Conservation (phyloP, 108 stramenopile genomes). For the Nannochloropsis oceanica region DNA sequence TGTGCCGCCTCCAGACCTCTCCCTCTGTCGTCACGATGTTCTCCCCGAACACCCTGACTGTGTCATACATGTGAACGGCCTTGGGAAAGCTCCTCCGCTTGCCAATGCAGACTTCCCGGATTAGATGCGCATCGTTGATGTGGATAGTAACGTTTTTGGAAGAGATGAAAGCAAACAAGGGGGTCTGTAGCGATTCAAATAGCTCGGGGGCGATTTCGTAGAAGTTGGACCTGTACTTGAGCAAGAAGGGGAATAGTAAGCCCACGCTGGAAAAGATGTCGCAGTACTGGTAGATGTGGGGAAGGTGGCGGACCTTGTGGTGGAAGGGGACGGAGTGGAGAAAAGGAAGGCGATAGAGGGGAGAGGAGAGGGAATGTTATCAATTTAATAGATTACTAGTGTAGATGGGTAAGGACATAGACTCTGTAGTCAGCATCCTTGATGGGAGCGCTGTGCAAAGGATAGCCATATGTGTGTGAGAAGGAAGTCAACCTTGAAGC, state of each 20-base stretch:
- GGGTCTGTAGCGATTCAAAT: background rate
- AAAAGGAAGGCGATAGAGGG: background rate
- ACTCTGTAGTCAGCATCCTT: too few species aligned
- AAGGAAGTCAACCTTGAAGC: too few species aligned
- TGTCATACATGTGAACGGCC: background rate
- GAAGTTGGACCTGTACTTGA: background rate
- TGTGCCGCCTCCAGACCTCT: background rate
- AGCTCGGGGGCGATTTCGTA: background rate
- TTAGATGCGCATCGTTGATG: background rate
- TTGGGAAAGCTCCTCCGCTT: background rate
- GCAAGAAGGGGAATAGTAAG: background rate
- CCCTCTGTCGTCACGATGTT: background rate
- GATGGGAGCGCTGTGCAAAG: too few species aligned
- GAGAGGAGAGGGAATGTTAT: background rate
- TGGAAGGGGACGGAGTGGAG: background rate
- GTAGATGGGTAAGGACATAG: too few species aligned
- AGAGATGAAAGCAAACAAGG: background rate
- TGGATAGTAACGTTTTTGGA: background rate
- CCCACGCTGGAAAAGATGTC: background rate
- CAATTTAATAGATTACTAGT: too few species aligned
- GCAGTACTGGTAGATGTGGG: background rate
- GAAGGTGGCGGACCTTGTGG: background rate
- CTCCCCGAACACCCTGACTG: background rate
- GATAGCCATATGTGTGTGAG: too few species aligned
- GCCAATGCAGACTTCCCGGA: background rate